Base-by-base conservation (phyloP, 1,284 basidiomycete genomes). In the Ustilago shanxiensis region DNA sequence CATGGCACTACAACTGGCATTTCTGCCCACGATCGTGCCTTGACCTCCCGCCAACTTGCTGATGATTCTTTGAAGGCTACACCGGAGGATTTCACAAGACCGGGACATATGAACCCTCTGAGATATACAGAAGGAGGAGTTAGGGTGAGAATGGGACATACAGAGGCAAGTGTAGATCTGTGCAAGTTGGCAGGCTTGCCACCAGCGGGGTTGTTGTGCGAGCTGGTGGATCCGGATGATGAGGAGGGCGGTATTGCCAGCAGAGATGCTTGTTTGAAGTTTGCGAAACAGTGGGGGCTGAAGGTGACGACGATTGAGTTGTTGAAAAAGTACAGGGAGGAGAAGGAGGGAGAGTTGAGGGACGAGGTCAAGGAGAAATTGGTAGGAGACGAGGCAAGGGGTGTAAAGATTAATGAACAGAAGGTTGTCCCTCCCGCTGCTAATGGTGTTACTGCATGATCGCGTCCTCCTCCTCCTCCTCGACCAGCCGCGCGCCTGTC, bases 1-100 rank as follows among this genome's bases (percentile, higher is more conserved):
- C 89, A 93, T 80, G 93, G 93, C 92, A 96, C 93, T 1, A 92
- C 94, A 0, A 99, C 97, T 10, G 97, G 97, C 37, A 99, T 99
- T 81, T 97, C 95, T 53, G 96, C 97, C 3, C 92, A 95, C 87
- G 96, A 99, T 87, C 91, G 97, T 66, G 92, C 94, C 7, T 89
- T 95, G 63, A 96, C 95, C 9, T 93, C 90, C 0, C 90, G 93
- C 45, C 92, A 92, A 63, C 90, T 98, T 33, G 93, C 95, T 0
- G 79, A 82, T 33, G 24, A 45, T 0, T 20, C 35, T 6, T 55
- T 72, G 10, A 45, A 52, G 3, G 81, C 80, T 2, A 60, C 24
- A 57, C 47, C 71, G n/a, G 87, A 89, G 7, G 92, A 97, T 81
- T 98, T 99, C 85, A 91, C 91, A 2, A 90, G 95, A 31, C 97